Evolutionary conservation across 495 filamentous ascomycete genomes (phyloP).

Genomic region (Durotheca rogersii): DNA sequence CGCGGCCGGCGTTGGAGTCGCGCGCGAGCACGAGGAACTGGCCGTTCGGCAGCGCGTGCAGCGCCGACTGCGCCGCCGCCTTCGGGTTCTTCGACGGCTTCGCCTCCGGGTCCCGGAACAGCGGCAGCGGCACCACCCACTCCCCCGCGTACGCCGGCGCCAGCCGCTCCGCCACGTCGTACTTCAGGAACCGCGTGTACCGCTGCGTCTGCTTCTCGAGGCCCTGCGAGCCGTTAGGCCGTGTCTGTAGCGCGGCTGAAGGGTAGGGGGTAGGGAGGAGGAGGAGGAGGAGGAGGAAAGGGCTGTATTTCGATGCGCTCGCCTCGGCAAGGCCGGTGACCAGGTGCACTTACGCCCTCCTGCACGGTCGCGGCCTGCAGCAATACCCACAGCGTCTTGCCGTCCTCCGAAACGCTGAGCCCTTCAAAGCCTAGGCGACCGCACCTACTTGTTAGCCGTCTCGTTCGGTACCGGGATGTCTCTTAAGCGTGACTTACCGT

Average conservation of each 20-base stretch:
- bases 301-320: too few relatives aligned
- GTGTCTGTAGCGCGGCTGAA: too few relatives aligned
- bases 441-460: too few relatives aligned
- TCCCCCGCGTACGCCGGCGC: slow-evolving; percentile 54
- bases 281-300: too few relatives aligned
- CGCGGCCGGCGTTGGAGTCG: slow-evolving; percentile 63
- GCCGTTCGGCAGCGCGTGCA: slow-evolving; percentile 61
- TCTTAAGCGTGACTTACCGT: slow-evolving; percentile 49
- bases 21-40: slow-evolving; percentile 72
- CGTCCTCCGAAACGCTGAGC: slow-evolving; percentile 62
- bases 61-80: slow-evolving; percentile 71
- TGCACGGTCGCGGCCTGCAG: slow-evolving; percentile 68
- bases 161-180: slow-evolving; percentile 51
- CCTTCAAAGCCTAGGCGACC: slow-evolving; percentile 65
- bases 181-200: slow-evolving; percentile 64
- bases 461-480: too few relatives aligned
- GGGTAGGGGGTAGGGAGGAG: too few relatives aligned
- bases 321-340: too few relatives aligned
- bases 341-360: slow-evolving; percentile 62
- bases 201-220: slow-evolving; percentile 51
- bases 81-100: slow-evolving; percentile 39
- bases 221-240: slow-evolving; percentile 12
- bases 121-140: slow-evolving; percentile 68
- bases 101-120: slow-evolving; percentile 46
- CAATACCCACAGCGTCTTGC: slow-evolving; percentile 65